These are phyloP conservation scores for Poteriospumella lacustris DNA, from an alignment of 108 stramenopile genomes.

Conservation along the genomic window DNA sequence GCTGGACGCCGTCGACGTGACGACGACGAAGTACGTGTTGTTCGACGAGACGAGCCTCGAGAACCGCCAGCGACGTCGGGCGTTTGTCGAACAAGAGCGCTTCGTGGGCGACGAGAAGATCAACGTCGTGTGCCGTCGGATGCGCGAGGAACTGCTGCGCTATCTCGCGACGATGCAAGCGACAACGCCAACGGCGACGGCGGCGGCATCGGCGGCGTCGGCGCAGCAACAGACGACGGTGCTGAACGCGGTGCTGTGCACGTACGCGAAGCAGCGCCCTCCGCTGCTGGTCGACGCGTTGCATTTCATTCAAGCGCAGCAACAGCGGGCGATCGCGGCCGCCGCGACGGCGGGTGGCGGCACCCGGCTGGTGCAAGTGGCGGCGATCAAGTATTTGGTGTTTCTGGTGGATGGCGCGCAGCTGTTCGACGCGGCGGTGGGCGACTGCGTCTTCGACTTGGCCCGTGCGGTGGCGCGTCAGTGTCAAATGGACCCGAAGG, in stretches of 20 bases:
- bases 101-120: neutral
- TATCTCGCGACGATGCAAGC: neutral
- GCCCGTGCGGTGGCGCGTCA: conserved; percentile 77
- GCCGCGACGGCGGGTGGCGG: neutral
- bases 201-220: too few species aligned
- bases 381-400: conserved; percentile 74
- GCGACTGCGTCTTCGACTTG: conserved; percentile 80
- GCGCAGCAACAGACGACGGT: neutral
- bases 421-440: conserved; percentile 76
- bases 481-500: conserved; percentile 87
- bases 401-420: conserved; percentile 75
- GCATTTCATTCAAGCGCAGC: neutral
- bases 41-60: too few species aligned
- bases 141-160: neutral
- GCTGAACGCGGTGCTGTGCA: neutral
- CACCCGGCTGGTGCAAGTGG: conserved; percentile 42
- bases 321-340: neutral
- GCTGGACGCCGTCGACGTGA: too few species aligned
- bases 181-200: neutral
- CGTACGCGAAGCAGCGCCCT: conserved; percentile 3
- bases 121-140: neutral
- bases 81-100: neutral
- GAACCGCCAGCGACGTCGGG: neutral
- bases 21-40: too few species aligned
- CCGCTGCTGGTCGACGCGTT: neutral